A percentile compares a stretch with the other conserved stretches of the same genome.
phyloP scores from a whole-genome alignment of 164 flowering plant genomes.

The Echeveria elegans region DNA sequence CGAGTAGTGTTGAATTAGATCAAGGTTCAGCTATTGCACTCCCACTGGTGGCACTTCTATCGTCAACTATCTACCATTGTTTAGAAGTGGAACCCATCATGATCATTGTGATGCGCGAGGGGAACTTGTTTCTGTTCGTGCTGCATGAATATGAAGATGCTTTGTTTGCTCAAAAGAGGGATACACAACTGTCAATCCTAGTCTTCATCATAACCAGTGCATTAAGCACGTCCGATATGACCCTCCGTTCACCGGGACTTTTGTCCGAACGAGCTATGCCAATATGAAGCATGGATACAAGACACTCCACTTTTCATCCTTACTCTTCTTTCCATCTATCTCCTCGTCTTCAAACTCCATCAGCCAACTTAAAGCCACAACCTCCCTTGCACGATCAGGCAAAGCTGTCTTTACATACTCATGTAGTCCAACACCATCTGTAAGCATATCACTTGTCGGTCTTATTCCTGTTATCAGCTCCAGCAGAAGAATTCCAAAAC shows the following conservation, averaged over 20 bases:
- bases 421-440: slow-evolving; percentile 1
- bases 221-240: slow-evolving; percentile 3
- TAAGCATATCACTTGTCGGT: neutral
- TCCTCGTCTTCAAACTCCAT: neutral
- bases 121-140: no score
- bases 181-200: neutral
- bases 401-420: neutral
- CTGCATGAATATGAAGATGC: neutral
- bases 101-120: no score
- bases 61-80: no score
- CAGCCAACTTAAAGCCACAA: slow-evolving; percentile 23
- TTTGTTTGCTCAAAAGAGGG: neutral
- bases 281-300: neutral
- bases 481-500: slow-evolving; percentile 7
- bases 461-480: slow-evolving; percentile 8
- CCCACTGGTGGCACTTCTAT: no score
- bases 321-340: neutral
- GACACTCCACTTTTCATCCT: neutral
- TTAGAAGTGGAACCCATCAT: no score
- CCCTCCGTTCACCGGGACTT: slow-evolving; percentile 7
- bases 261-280: neutral
- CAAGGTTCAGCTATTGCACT: no score
- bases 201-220: neutral
- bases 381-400: neutral
- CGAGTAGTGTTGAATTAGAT: no score